A percentile compares a stretch with the other conserved stretches of the same genome.
Conservation (phyloP, 805 yeast genomes). For the Sungouiozyma intestinalis region DNA sequence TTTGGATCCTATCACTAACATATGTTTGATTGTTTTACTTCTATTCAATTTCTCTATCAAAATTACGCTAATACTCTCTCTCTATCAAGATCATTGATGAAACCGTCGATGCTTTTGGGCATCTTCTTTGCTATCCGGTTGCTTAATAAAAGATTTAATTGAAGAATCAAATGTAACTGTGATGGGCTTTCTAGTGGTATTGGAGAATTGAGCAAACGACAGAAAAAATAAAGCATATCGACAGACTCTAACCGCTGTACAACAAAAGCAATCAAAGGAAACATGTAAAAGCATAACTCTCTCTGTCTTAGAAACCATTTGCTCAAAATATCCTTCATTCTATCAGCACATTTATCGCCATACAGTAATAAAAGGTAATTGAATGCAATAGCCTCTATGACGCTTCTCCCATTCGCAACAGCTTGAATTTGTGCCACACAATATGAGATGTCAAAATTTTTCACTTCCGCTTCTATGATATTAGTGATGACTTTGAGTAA, state of each 20-base stretch:
- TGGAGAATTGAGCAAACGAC: constrained; percentile 10
- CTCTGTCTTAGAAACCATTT: constrained; percentile 12
- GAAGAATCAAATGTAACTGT: constrained; percentile 14
- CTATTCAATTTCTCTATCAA: too few relatives aligned
- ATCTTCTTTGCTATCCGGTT: constrained; percentile 6
- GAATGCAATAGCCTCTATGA: constrained; percentile 4
- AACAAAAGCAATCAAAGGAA: constrained; percentile 14
- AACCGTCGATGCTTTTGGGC: not conserved
- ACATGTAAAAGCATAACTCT: constrained; percentile 9
- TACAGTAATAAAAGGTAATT: constrained; percentile 7
- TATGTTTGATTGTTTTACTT: too few relatives aligned
- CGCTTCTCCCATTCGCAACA: not conserved
- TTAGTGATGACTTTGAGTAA: not conserved
- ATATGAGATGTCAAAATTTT: not conserved
- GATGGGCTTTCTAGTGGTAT: constrained; percentile 8
- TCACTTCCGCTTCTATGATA: not conserved
- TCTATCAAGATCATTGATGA: not conserved
- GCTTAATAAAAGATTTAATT: constrained; percentile 14
- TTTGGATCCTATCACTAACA: not conserved
- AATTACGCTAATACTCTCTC: not conserved
- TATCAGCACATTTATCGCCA: constrained; percentile 7
- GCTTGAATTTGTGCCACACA: not conserved
- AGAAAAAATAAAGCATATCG: constrained; percentile 15
- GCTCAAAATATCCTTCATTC: constrained; percentile 6
- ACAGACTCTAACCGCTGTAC: constrained; percentile 8